These are phyloP conservation scores for Carex littledalei DNA, from an alignment of 176 grass and related monocot genomes.

Conservation along the genomic window DNA sequence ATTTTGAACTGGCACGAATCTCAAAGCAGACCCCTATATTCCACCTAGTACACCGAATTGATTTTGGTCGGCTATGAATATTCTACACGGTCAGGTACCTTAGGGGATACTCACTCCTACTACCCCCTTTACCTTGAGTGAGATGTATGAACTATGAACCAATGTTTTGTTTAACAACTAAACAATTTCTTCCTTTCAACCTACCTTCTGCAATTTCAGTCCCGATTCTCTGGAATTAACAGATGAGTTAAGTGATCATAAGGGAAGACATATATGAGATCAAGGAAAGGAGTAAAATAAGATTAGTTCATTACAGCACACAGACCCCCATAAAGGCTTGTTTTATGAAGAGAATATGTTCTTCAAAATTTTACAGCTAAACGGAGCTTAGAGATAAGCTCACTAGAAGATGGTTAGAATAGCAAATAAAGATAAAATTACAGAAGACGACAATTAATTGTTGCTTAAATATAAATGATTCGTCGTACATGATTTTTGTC, in stretches of 20 bases:
- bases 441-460: neutral
- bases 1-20: too few species aligned
- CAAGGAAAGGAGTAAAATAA: neutral
- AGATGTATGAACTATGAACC: too few species aligned
- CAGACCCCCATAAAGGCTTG: neutral
- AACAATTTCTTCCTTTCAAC: too few species aligned
- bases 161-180: too few species aligned
- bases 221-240: too few species aligned
- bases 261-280: neutral
- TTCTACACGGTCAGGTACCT: too few species aligned
- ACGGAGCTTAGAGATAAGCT: neutral
- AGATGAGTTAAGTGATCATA: neutral
- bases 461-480: neutral
- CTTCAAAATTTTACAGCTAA: constrained; percentile 7
- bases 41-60: too few species aligned
- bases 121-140: too few species aligned
- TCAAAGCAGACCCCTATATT: too few species aligned
- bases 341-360: neutral
- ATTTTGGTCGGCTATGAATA: too few species aligned
- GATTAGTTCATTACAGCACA: neutral
- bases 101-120: too few species aligned
- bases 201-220: too few species aligned
- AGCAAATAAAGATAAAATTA: neutral
- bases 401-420: constrained; percentile 3
- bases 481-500: neutral